Evolutionary conservation across 1,284 basidiomycete genomes (phyloP).

Genomic region (Amylostereum areolatum): DNA sequence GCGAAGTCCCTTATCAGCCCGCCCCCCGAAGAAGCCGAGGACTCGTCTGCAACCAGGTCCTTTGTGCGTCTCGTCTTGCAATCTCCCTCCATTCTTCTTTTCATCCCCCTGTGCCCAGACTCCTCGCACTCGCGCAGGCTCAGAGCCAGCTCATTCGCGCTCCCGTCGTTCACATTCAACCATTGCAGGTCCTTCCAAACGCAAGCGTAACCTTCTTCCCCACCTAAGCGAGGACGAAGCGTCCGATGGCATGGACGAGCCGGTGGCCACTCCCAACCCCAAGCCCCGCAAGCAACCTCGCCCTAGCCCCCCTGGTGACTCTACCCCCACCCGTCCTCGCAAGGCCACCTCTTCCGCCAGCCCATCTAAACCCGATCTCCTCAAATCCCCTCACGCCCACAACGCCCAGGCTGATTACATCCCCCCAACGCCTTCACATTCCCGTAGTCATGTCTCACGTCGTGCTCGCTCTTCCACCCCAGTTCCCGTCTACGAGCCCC

Average conservation of each 20-base stretch:
- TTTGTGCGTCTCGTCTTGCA: neutral
- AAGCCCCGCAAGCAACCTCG: conserved; percentile 53
- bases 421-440: conserved; percentile 24
- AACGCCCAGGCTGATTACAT: conserved; percentile 50
- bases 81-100: neutral
- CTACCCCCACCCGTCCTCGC: conserved; percentile 16
- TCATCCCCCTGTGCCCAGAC: neutral
- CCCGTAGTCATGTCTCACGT: conserved; percentile 16
- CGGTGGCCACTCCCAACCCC: conserved; percentile 48
- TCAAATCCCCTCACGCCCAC: conserved; percentile 38
- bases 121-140: conserved; percentile 4
- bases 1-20: conserved; percentile 36
- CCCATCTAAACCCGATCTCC: conserved; percentile 21
- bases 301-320: conserved; percentile 23
- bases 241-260: neutral
- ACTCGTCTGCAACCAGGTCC: too few species aligned
- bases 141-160: conserved; percentile 16
- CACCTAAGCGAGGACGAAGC: conserved; percentile 2
- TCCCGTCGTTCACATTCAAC: conserved; percentile 9
- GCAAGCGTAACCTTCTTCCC: conserved; percentile 24
- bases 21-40: conserved; percentile 32
- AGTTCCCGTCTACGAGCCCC: conserved; percentile 57
- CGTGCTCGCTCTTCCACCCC: conserved; percentile 37
- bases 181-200: conserved; percentile 20
- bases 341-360: conserved; percentile 11